Evolutionary conservation across 2,329 filamentous ascomycete species (phyloP), one percentile per base, ranked within the genome.

Genomic region (Gnomoniopsis smithogilvyi): DNA sequence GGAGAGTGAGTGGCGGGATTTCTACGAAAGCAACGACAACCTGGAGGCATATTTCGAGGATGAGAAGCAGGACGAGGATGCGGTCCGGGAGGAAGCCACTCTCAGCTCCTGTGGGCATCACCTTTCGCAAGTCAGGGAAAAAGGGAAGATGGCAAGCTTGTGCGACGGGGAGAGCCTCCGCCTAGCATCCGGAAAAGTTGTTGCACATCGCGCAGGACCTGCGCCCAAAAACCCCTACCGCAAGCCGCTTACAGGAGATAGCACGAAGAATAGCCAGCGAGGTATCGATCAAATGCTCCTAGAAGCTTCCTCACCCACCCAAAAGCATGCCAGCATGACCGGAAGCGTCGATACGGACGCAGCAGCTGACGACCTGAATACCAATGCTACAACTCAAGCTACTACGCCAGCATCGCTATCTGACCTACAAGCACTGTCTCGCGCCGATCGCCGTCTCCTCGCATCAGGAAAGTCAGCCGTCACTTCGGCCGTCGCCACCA

Each of bases 1-100:
- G 6, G 68, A 64, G 12, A 65, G 68, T 2, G 73, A 76, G 36
- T 70, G 69, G 1, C 63, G 64, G 24, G 73, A 77, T 14, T 77
- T 77, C 51, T 78, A 75, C 49, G 56, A 58, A 43, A 14, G 11
- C 6, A 19, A 14, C 8, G 17, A 36, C 14, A 58, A 51, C 11
- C 38, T 30, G 2, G 45, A 54, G 1, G 17, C 14, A 8, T 57
- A 51, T 14, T 43, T 30, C 2, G 34, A 54, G 1, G 21, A 19
- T 12, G 36, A 15, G n/a, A 15, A 17, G 11, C 22, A 21, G 7
- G 24, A n/a, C 2, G 30, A 51, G 21, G 3, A n/a, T 3, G 2
- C 2, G 17, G 15, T n/a, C 19, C 51, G 51, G 8, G 48, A 33
- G 21, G 34, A 61, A 50, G 38, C 1, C 19, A 17, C 52, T 14